phyloP scores from a whole-genome alignment of 1,139 yeast species.

The Suhomyces wounanorum region DNA sequence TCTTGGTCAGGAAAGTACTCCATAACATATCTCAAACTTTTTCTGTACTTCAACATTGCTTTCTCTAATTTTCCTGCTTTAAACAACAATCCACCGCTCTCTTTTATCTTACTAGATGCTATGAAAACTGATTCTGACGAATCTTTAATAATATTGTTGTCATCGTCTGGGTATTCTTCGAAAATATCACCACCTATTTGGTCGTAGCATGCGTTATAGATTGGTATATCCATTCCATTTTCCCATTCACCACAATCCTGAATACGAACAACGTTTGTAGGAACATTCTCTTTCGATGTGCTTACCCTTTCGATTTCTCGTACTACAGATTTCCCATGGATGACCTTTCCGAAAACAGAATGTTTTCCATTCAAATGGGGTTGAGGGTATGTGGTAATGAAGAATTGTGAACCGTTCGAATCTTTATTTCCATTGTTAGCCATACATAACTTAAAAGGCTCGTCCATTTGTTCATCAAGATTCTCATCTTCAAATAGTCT shows the following conservation, averaged over 20 bases:
- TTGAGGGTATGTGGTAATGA: constrained; percentile 69
- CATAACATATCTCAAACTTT: constrained; percentile 66
- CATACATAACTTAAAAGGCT: constrained; percentile 63
- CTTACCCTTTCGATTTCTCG: constrained; percentile 59
- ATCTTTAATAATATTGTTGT: constrained; percentile 56
- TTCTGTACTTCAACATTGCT: constrained; percentile 61
- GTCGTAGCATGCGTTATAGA: constrained; percentile 62
- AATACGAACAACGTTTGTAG: constrained; percentile 50
- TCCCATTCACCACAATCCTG: constrained; percentile 68
- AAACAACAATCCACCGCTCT: constrained; percentile 62
- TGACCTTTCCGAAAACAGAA: constrained; percentile 69
- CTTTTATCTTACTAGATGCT: constrained; percentile 59
- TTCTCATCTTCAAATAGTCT: constrained; percentile 66
- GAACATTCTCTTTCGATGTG: constrained; percentile 47
- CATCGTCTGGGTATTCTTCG: constrained; percentile 79
- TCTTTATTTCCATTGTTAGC: constrained; percentile 63
- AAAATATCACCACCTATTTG: constrained; percentile 65
- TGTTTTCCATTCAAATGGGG: constrained; percentile 78
- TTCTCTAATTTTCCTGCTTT: constrained; percentile 52
- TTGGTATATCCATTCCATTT: constrained; percentile 52
- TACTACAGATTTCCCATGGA: constrained; percentile 69
- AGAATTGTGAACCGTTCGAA: constrained; percentile 75
- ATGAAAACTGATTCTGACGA: constrained; percentile 54
- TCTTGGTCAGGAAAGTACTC: constrained; percentile 73
- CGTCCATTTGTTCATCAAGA: constrained; percentile 43